phyloP scores from a whole-genome alignment of 768 basidiomycete species.

The Guyanaporus albipodus region DNA sequence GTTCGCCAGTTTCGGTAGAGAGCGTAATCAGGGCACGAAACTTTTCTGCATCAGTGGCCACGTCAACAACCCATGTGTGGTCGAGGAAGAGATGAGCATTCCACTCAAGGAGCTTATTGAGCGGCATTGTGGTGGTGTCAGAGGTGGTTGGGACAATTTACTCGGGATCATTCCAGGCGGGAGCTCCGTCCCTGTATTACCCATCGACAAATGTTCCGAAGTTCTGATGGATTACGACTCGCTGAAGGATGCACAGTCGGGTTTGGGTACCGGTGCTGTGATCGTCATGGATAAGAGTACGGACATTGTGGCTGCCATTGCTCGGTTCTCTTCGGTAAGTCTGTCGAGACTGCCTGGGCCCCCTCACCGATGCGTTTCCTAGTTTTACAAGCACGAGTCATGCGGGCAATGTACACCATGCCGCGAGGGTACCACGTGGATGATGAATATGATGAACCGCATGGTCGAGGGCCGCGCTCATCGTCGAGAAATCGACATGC shows the following conservation, averaged over 20 bases:
- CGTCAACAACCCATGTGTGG: conserved; percentile 96
- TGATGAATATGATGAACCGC: conserved; percentile 99
- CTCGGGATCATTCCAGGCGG: conserved; percentile 97
- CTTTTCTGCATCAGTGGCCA: conserved; percentile 95
- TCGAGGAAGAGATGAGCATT: conserved; percentile 99
- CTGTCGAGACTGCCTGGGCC: background rate
- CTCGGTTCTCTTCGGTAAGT: conserved; percentile 78
- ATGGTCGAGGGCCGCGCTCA: conserved; percentile 91
- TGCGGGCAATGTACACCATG: conserved; percentile 98
- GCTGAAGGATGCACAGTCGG: conserved; percentile 92
- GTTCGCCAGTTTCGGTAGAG: conserved; percentile 91
- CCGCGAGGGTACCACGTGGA: conserved; percentile 95
- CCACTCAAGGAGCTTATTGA: conserved; percentile 90
- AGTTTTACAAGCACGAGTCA: conserved; percentile 99
- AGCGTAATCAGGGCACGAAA: conserved; percentile 95
- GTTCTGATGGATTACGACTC: conserved; percentile 99
- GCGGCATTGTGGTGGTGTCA: conserved; percentile 94
- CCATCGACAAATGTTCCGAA: conserved; percentile 75
- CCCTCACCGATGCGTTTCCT: conserved; percentile 6
- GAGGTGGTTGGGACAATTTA: conserved; percentile 95
- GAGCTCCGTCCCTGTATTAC: conserved; percentile 89
- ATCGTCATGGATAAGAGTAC: conserved; percentile 99
- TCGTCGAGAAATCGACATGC: conserved; percentile 95
- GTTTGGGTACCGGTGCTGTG: conserved; percentile 95
- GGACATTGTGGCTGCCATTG: conserved; percentile 91